Base-by-base conservation (phyloP, 2,329 filamentous ascomycete species). In the Mycocentrospora acerina region DNA sequence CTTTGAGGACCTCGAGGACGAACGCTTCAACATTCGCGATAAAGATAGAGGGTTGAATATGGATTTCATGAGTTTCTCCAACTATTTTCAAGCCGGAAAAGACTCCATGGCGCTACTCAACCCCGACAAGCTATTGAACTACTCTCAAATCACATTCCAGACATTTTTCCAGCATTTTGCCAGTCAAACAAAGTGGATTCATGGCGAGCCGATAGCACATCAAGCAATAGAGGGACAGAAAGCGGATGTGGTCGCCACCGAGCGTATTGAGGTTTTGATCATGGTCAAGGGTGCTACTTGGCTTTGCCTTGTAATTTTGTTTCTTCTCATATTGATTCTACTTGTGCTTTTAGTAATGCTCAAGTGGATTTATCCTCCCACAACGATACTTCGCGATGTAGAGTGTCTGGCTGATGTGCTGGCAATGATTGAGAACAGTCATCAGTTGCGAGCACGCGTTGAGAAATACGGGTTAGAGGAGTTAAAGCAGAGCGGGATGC, bases 91-190 rank as follows among this genome's bases (percentile, higher is more conserved):
- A 29, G 54, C 50, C 11, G 29, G 34, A 2, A 51, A 48, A 27
- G 42, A 64, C 15, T 44, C 55, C 2, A 12, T 15, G 8, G 47
- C 55, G 0, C 38, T 65, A 0, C 42, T 59, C 1, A 34, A 66
- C 11, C 3, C 18, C 10, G 25, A 35, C 2, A 40, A 9, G 1
- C 48, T 54, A n/a, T 8, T 46, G 10, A 11, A 25, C 0, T 38
- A 52, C 2, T 45, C 58, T 0, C 30, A 62, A 14, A 46, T 45
- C 3, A 55, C 53, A 2, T 64, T 57, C 42, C 38, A 53, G 2
- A 59, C 55, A 0, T 64, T 64, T 40, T 65, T 65, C 35, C 59
- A 66, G 24, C 60, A 65, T 27, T 62, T 42, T 28, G 53, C 50
- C 7, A 50, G 47, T 32, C 16, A 42, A 4, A 48, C 43, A 1